Percentiles rank a stretch among this genome's conserved stretches.
phyloP scores from a whole-genome alignment of 208 protist genomes.

The Leishmania turanica region DNA sequence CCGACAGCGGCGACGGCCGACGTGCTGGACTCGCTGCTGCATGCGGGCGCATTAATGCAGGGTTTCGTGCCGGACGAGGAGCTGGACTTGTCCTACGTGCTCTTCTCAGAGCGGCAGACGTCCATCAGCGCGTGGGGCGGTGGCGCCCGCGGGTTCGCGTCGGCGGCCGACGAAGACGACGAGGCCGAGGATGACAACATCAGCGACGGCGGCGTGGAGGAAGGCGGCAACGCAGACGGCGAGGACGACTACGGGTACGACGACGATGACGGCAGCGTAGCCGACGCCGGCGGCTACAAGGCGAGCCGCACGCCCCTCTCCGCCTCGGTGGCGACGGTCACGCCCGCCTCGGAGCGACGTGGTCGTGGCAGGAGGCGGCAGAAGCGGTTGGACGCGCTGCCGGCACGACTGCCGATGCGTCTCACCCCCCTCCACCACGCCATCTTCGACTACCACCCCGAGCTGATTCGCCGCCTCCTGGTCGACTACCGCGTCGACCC shows the following conservation, averaged over 20 bases:
- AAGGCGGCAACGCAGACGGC: background rate
- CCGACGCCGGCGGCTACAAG: background rate
- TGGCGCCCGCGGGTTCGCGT: background rate
- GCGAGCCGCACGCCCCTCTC: background rate
- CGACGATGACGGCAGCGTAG: background rate
- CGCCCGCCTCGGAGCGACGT: background rate
- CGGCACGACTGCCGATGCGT: constrained; percentile 40
- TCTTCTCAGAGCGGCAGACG: constrained; percentile 36
- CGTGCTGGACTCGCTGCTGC: constrained; percentile 52
- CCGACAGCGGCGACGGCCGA: constrained; percentile 38
- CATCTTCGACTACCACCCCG: constrained; percentile 80
- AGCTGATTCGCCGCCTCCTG: constrained; percentile 76
- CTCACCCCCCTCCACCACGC: constrained; percentile 77
- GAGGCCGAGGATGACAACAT: background rate
- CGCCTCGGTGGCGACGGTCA: background rate
- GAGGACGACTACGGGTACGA: background rate
- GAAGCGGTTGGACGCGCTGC: constrained; percentile 9
- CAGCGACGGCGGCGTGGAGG: background rate
- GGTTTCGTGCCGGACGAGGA: constrained; percentile 57
- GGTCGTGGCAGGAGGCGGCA: constrained; percentile 4
- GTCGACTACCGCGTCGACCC: constrained; percentile 74
- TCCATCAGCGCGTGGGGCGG: background rate
- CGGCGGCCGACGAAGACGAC: background rate
- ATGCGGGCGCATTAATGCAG: constrained; percentile 44
- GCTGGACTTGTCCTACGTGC: constrained; percentile 47